These are phyloP conservation scores for Euphorbia pulcherrima DNA, from an alignment of 345 rosid genomes.

Conservation along the genomic window DNA sequence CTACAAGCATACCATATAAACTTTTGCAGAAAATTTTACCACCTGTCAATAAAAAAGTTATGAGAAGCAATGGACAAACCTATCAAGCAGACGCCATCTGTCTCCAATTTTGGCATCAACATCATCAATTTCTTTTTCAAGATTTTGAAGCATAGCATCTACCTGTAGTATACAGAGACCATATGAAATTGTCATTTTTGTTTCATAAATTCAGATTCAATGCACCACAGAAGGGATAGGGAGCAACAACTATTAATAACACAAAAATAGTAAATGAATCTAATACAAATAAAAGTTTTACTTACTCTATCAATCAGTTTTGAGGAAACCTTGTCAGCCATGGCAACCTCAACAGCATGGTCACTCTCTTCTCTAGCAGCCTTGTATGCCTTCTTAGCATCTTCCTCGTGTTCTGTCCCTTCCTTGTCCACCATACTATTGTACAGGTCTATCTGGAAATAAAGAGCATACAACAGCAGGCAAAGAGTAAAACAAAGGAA, in stretches of 20 bases:
- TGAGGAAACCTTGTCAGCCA: constrained; percentile 74
- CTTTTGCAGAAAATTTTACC: constrained; percentile 5
- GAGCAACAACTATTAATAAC: neutral
- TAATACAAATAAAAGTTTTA: constrained; percentile 1
- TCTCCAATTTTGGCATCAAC: constrained; percentile 96
- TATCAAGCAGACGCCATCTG: constrained; percentile 85
- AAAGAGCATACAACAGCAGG: neutral
- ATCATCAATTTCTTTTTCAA: constrained; percentile 93
- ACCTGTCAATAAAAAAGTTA: neutral
- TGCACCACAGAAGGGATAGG: neutral
- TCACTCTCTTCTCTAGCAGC: constrained; percentile 85
- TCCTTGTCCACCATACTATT: constrained; percentile 89
- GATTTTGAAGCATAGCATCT: constrained; percentile 90
- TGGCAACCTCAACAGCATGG: constrained; percentile 52
- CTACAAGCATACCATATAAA: neutral
- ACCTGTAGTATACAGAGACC: constrained; percentile 48
- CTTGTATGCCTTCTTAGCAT: constrained; percentile 71
- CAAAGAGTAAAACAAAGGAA: constrained; percentile 1
- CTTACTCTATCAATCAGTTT: constrained; percentile 71
- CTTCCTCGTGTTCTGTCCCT: constrained; percentile 73
- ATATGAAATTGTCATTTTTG: neutral
- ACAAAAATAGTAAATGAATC: neutral
- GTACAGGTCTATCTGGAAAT: constrained; percentile 69
- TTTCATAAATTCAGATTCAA: constrained; percentile 1
- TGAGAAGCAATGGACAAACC: constrained; percentile 41